A percentile compares a stretch with the other conserved stretches of the same genome.
phyloP scores from a whole-genome alignment of 2,329 filamentous ascomycete species.

The Curvularia eragrostidis region DNA sequence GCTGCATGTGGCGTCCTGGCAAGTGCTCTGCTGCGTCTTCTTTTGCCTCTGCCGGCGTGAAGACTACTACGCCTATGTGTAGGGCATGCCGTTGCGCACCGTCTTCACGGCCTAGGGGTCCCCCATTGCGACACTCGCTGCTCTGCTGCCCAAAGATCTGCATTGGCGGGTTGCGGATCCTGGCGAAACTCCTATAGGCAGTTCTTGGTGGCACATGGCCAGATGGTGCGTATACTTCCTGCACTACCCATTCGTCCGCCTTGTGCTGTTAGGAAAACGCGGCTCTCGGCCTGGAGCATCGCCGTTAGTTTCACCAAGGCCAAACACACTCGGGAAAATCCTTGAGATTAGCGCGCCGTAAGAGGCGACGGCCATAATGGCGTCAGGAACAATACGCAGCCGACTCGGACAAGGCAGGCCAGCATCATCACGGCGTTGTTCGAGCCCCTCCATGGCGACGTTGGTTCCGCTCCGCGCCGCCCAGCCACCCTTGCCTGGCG shows the following conservation, averaged over 20 bases:
- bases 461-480: constrained; percentile 15
- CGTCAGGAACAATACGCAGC: constrained; percentile 30
- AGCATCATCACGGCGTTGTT: not conserved
- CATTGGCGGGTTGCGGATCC: constrained; percentile 13
- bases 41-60: not conserved
- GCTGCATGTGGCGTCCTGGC: constrained; percentile 27
- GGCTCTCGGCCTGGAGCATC: constrained; percentile 16
- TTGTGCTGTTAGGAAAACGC: constrained; percentile 22
- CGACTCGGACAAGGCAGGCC: constrained; percentile 6
- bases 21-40: not conserved
- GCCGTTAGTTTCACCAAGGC: constrained; percentile 16
- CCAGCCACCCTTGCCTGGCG: constrained; percentile 21
- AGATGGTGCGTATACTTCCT: constrained; percentile 16
- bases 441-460: constrained; percentile 9
- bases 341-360: constrained; percentile 27
- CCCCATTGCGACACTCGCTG: not conserved
- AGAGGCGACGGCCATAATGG: constrained; percentile 31
- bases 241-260: constrained; percentile 20
- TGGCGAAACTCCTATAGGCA: constrained; percentile 15
- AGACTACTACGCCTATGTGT: not conserved
- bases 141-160: constrained; percentile 18
- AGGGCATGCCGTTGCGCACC: not conserved
- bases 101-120: not conserved
- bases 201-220: constrained; percentile 13
- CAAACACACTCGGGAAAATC: constrained; percentile 11